Evolutionary conservation across 2,329 filamentous ascomycete species (phyloP).

Genomic region (Talaromyces sp.): DNA sequence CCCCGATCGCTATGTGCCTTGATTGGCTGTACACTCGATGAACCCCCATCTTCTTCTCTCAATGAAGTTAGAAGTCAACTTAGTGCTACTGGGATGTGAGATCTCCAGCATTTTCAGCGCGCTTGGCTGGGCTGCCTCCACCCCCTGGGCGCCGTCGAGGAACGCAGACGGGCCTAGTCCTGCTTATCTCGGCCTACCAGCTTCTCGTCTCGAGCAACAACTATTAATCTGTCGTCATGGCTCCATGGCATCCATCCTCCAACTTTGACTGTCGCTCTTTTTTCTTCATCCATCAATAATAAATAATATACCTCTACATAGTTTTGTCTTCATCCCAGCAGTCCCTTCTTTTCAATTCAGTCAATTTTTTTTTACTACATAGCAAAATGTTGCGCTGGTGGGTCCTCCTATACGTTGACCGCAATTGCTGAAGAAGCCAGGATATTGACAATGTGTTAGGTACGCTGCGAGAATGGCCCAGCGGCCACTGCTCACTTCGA

Average conservation of each 20-base stretch:
- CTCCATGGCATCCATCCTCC: constrained; percentile 1
- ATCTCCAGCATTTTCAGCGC: constrained; percentile 5
- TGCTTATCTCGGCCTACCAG: constrained; percentile 1
- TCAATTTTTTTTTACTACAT: background rate
- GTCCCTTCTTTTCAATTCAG: background rate
- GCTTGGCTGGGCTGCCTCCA: background rate
- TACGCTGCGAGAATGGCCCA: constrained; percentile 80
- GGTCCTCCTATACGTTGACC: constrained; percentile 16
- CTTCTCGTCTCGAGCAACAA: background rate
- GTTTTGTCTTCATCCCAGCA: background rate
- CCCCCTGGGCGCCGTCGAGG: background rate
- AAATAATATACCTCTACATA: background rate
- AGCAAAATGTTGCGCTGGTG: constrained; percentile 38
- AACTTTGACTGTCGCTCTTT: background rate
- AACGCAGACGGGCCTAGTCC: background rate
- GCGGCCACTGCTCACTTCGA: constrained; percentile 84
- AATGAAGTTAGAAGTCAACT: background rate
- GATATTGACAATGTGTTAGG: constrained; percentile 46
- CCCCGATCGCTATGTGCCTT: background rate
- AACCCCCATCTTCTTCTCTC: background rate
- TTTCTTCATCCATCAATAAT: background rate
- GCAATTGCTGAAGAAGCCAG: background rate
- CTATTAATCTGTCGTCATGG: constrained; percentile 15
- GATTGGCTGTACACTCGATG: background rate
- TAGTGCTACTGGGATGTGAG: background rate